Base-by-base conservation (phyloP, 2,329 filamentous ascomycete genomes). In the Bipolaris cookei region DNA sequence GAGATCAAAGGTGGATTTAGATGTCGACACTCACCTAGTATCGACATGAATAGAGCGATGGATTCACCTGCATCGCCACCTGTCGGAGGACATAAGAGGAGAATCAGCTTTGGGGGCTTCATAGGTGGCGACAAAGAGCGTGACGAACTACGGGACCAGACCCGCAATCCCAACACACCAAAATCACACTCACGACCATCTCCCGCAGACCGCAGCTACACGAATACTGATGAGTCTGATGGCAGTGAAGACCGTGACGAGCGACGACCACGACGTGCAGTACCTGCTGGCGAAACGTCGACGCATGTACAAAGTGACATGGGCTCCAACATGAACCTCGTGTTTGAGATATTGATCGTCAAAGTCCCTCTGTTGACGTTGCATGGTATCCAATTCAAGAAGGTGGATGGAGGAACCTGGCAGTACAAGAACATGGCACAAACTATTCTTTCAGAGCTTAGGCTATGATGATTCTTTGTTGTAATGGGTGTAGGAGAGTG, bases 361-460 rank as follows among this genome's bases (percentile, higher is more conserved):
- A 99, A 99, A 79, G 92, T 99, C 23, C 95, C 95, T 11, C 81
- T 99, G 49, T 87, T 99, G 59, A 92, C 90, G 39, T 80, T 99
- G 55, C 94, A 99, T 72, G 95, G 95, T 46, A 93, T 99, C 60
- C 95, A 98, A 76, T 99, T 99, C 82, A 99, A 99, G 83, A 92
- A 95, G 74, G 89, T 98, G 66, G 87, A 91, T 55, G 94, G 95
- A 34, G 94, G 96, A 58, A 98, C 95, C 56, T 98, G 94, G 93
- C 93, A 97, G 77, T 99, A 96, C 80, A 97, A 97, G 82, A 94
- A 91, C 72, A 96, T 98, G 92, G 95, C 95, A 34, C 93, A 97
- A 77, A 92, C 92, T 69, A 97, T 99, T 69, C 81, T 99, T 66
- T 87, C 90, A 72, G 92, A 95, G 75, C 80, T 99, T 66, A 56